A percentile compares a stretch with the other conserved stretches of the same genome.
Evolutionary conservation across 1,139 yeast species (phyloP).

Genomic region (Suhomyces bokatorum): DNA sequence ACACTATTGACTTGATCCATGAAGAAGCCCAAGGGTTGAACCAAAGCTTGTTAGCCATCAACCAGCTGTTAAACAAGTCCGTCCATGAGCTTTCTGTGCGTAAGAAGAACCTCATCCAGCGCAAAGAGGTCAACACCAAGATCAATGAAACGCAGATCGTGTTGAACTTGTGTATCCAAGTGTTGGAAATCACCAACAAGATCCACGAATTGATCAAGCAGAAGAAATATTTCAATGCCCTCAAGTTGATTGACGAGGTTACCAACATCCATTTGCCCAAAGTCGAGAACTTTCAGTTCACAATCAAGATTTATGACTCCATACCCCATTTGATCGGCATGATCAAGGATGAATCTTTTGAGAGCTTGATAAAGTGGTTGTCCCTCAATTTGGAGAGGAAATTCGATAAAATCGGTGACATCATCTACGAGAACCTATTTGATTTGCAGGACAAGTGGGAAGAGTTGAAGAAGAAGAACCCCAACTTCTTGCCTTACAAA

Average conservation of each 20-base stretch:
- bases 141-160: slow-evolving; percentile 64
- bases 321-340: slow-evolving; percentile 75
- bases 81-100: slow-evolving; percentile 63
- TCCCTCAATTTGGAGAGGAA: slow-evolving; percentile 63
- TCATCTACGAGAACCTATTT: slow-evolving; percentile 55
- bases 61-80: slow-evolving; percentile 56
- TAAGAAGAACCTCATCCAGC: slow-evolving; percentile 54
- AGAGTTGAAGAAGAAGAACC: slow-evolving; percentile 29
- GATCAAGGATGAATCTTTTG: slow-evolving; percentile 78
- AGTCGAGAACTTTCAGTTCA: slow-evolving; percentile 73
- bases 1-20: slow-evolving; percentile 58
- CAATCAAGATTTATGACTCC: slow-evolving; percentile 68
- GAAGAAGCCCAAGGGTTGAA: slow-evolving; percentile 55
- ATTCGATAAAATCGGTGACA: slow-evolving; percentile 59
- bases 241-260: slow-evolving; percentile 78
- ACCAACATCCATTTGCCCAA: slow-evolving; percentile 65
- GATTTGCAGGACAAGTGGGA: slow-evolving; percentile 63
- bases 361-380: slow-evolving; percentile 71
- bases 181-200: slow-evolving; percentile 81
- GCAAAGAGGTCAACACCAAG: slow-evolving; percentile 58
- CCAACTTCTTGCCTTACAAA: slow-evolving; percentile 56
- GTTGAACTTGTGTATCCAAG: slow-evolving; percentile 71
- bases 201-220: slow-evolving; percentile 78
- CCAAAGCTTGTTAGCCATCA: slow-evolving; percentile 51
- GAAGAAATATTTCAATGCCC: slow-evolving; percentile 80